Evolutionary conservation across 768 basidiomycete species (phyloP), one percentile per base, ranked within the genome.

Genomic region (Leccinellum albellum): DNA sequence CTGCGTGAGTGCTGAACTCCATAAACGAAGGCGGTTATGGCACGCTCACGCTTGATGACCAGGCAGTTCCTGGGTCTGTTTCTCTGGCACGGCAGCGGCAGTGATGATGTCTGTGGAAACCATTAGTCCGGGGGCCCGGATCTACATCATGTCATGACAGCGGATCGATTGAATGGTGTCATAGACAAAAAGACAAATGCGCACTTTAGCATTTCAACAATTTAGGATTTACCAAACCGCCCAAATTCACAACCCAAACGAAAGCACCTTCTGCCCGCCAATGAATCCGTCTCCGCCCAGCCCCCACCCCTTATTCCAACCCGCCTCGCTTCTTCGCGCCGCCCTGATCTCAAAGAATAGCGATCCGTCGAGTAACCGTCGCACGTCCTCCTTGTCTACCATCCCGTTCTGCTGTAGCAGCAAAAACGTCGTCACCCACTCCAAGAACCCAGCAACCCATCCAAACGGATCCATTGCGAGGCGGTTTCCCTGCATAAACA

Each of bases 381-480:
- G 67, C 17, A 79, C 69, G 55, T 78, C 75, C 35, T 79, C 76
- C 63, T 77, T 76, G 46, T 66, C 67, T 46, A 80, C 64, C 48
- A 69, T 56, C 8, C 78, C 76, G 26, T 78, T 69, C 45, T 63
- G 63, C 0, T 78, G 79, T 63, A 79, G 63, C 20, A 79, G 55
- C 44, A 78, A 52, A 55, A 74, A 77, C 31, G 74, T 72, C 14
- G 74, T 63, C 35, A 63, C 33, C 75, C 75, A 78, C 60, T 78
- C 76, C 56, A 78, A 67, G 37, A 68, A 57, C 8, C 68, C 70
- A 0, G 73, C 75, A 9, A 62, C 35, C 68, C 69, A 71, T 20
- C 78, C 78, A 55, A 76, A 72, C 6, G 66, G 66, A 53, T 76
- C 76, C 66, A 71, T 64, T 37, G 71, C 64, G 55, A 74, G 58